Conservation (phyloP, 805 yeast genomes). For the Candida endomychidarum region DNA sequence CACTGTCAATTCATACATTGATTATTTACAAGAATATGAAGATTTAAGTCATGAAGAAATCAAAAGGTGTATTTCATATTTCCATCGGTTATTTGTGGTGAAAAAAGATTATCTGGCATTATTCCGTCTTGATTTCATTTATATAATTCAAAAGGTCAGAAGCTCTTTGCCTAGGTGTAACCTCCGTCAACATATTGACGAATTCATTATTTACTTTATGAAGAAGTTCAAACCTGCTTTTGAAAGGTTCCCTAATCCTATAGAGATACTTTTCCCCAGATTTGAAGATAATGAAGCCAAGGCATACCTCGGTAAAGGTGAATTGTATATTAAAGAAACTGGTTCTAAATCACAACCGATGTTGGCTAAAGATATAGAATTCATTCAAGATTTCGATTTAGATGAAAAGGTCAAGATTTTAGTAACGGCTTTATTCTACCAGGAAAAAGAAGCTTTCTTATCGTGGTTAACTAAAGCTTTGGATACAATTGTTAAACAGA, state of each 20-base stretch:
- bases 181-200: conserved; percentile 59
- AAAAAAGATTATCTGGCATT: conserved; percentile 57
- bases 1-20: conserved; percentile 65
- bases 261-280: conserved; percentile 70
- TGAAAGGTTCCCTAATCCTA: conserved; percentile 51
- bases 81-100: conserved; percentile 65
- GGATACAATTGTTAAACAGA: conserved; percentile 26
- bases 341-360: conserved; percentile 22
- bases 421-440: conserved; percentile 48
- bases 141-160: conserved; percentile 49
- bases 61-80: conserved; percentile 63
- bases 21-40: conserved; percentile 55
- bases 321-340: conserved; percentile 25
- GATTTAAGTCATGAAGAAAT: conserved; percentile 64
- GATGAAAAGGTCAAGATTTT: conserved; percentile 53
- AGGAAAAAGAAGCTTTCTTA: conserved; percentile 43
- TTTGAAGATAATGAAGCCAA: conserved; percentile 44
- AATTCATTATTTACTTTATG: conserved; percentile 66
- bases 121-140: conserved; percentile 73
- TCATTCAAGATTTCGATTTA: conserved; percentile 29
- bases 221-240: conserved; percentile 50
- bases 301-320: conserved; percentile 63
- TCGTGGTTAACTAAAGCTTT: conserved; percentile 45
- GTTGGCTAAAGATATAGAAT: conserved; percentile 37
- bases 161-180: conserved; percentile 49